A percentile compares a stretch with the other conserved stretches of the same genome.
phyloP scores from a whole-genome alignment of 2,329 filamentous ascomycete genomes.

The Plenodomus lindquistii region DNA sequence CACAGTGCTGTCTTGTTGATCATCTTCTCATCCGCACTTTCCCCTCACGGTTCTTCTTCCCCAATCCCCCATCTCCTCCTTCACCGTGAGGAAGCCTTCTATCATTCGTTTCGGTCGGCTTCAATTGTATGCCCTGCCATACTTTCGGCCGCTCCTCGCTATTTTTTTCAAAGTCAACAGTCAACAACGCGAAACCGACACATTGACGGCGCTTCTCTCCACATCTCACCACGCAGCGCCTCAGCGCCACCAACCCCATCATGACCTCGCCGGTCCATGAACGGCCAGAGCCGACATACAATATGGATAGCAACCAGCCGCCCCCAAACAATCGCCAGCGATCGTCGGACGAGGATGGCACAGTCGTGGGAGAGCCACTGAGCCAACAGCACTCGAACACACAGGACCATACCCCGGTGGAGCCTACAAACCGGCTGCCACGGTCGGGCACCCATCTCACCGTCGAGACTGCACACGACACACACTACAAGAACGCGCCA shows the following conservation, averaged over 20 bases:
- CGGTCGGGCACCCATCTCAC: conserved; percentile 51
- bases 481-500: conserved; percentile 29
- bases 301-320: conserved; percentile 31
- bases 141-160: not conserved
- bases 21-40: not conserved
- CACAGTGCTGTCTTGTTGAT: not conserved
- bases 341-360: conserved; percentile 45
- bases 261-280: conserved; percentile 44
- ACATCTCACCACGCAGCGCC: conserved; percentile 4
- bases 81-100: too few species aligned
- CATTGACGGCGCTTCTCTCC: not conserved
- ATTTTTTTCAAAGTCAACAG: not conserved
- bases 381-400: conserved; percentile 33
- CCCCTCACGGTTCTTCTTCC: not conserved
- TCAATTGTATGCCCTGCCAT: not conserved
- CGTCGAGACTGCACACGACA: conserved; percentile 50
- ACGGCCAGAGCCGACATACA: conserved; percentile 42
- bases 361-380: conserved; percentile 42
- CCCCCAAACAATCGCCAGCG: conserved; percentile 28
- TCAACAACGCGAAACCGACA: not conserved
- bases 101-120: not conserved
- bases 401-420: conserved; percentile 10
- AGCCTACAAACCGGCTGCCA: conserved; percentile 11
- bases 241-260: not conserved
- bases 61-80: not conserved